phyloP scores from a whole-genome alignment of 257 asterid species.

The Fraxinus anomala region DNA sequence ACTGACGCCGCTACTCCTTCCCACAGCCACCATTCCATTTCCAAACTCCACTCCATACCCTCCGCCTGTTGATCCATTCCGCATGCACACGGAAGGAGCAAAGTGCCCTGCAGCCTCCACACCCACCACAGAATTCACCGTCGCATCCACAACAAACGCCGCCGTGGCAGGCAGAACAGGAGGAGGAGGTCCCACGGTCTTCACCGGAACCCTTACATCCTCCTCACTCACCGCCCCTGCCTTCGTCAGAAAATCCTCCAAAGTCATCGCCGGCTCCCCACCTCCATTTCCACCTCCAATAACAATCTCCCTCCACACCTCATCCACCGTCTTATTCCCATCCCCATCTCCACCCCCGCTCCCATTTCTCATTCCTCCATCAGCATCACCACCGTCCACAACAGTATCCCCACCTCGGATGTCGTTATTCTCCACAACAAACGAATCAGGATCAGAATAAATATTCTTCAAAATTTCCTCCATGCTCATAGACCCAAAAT shows the following conservation, averaged over 20 bases:
- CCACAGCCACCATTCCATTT: slow-evolving; percentile 52
- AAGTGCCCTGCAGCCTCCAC: slow-evolving; percentile 45
- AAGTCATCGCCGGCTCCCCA: slow-evolving; percentile 69
- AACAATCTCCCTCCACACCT: slow-evolving; percentile 68
- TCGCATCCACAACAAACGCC: slow-evolving; percentile 44
- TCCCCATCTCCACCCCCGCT: slow-evolving; percentile 35
- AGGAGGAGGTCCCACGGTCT: slow-evolving; percentile 28
- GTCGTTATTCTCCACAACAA: slow-evolving; percentile 27
- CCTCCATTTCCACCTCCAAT: slow-evolving; percentile 34
- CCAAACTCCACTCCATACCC: slow-evolving; percentile 60
- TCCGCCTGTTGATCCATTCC: slow-evolving; percentile 48
- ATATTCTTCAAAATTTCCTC: slow-evolving; percentile 74
- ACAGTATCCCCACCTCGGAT: slow-evolving; percentile 14
- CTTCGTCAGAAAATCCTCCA: slow-evolving; percentile 80
- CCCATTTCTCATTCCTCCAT: slow-evolving; percentile 29
- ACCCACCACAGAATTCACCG: slow-evolving; percentile 41
- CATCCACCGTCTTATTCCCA: slow-evolving; percentile 52
- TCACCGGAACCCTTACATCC: slow-evolving; percentile 63
- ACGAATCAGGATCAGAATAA: slow-evolving; percentile 59
- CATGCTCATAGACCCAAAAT: slow-evolving; percentile 78
- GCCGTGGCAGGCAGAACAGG: slow-evolving; percentile 19
- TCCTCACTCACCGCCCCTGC: slow-evolving; percentile 89
- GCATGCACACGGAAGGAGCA: slow-evolving; percentile 48
- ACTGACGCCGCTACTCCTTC: slow-evolving; percentile 30
- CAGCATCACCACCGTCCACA: slow-evolving; percentile 20